Percentiles rank a stretch among this genome's conserved stretches.
Conservation (phyloP, 164 flowering plant genomes). For the Nymphaea colorata region DNA sequence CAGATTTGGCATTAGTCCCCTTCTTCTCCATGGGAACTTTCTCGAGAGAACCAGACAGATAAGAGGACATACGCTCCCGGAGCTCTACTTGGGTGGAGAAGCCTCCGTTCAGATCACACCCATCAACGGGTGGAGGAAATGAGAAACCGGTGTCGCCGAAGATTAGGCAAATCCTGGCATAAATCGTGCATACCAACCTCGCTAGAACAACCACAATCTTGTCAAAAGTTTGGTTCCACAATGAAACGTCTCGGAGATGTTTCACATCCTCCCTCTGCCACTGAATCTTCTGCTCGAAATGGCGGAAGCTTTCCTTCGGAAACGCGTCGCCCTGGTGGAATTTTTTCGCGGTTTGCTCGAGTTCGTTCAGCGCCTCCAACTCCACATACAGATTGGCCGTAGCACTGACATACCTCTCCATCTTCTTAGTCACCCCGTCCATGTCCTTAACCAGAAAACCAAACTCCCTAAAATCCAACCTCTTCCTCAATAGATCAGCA, state of each 20-base stretch:
- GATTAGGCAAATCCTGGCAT: slow-evolving; percentile 42
- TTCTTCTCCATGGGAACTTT: slow-evolving; percentile 17
- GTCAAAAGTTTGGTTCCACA: slow-evolving; percentile 87
- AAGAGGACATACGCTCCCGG: neutral
- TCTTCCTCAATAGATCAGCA: slow-evolving; percentile 55
- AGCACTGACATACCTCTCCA: slow-evolving; percentile 70
- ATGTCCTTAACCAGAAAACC: slow-evolving; percentile 93
- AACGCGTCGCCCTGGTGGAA: slow-evolving; percentile 41
- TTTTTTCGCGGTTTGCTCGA: slow-evolving; percentile 71
- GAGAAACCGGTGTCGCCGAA: slow-evolving; percentile 25
- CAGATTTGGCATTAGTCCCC: slow-evolving; percentile 16
- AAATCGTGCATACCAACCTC: slow-evolving; percentile 76
- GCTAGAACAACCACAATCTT: slow-evolving; percentile 79
- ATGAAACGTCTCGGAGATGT: slow-evolving; percentile 60
- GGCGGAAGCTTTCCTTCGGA: slow-evolving; percentile 54
- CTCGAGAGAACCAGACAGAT: slow-evolving; percentile 15
- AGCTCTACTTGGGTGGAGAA: neutral
- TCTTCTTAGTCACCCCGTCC: slow-evolving; percentile 81
- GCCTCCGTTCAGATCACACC: neutral
- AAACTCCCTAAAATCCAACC: slow-evolving; percentile 59
- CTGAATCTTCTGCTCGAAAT: slow-evolving; percentile 66
- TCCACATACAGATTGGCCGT: slow-evolving; percentile 60
- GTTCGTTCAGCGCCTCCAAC: slow-evolving; percentile 73
- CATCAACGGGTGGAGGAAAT: neutral
- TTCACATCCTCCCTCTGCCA: slow-evolving; percentile 89